These are phyloP conservation scores for Yarrowia bubula DNA, from an alignment of 805 yeast species.

Conservation along the genomic window DNA sequence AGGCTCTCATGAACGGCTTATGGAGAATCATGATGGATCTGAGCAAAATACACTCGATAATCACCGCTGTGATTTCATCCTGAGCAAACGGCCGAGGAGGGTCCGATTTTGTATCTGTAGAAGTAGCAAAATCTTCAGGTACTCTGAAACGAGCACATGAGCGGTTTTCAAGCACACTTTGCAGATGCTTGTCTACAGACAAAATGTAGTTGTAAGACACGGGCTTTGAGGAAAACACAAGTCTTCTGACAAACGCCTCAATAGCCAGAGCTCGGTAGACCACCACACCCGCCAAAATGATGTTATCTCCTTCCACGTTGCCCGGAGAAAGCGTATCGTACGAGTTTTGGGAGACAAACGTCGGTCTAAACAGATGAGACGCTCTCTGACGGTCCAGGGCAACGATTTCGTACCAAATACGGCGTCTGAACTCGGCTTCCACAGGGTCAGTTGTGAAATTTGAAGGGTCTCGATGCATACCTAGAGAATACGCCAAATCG, in stretches of 20 bases:
- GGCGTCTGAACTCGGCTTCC: conserved; percentile 37
- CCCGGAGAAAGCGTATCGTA: conserved; percentile 24
- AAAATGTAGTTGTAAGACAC: conserved; percentile 20
- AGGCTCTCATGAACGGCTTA: conserved; percentile 24
- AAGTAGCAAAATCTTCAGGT: not conserved
- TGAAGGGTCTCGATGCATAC: conserved; percentile 40
- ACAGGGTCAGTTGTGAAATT: conserved; percentile 37
- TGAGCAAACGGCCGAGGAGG: conserved; percentile 5
- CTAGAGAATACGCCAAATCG: conserved; percentile 39
- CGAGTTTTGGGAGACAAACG: conserved; percentile 21
- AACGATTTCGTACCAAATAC: conserved; percentile 34
- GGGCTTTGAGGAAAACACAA: conserved; percentile 15
- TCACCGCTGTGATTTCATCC: conserved; percentile 17
- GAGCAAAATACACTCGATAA: conserved; percentile 12
- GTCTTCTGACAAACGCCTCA: conserved; percentile 14
- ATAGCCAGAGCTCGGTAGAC: conserved; percentile 17
- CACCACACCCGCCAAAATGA: conserved; percentile 21
- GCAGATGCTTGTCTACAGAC: conserved; percentile 21
- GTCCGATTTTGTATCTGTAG: not conserved
- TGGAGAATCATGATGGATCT: conserved; percentile 19
- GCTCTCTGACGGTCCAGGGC: conserved; percentile 24
- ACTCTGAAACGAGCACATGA: conserved; percentile 18
- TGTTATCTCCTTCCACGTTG: conserved; percentile 7
- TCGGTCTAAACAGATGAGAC: conserved; percentile 14
- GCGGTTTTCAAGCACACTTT: conserved; percentile 14